Base-by-base conservation (phyloP, 805 yeast genomes). In the Cyberlindnera mississippiensis region DNA sequence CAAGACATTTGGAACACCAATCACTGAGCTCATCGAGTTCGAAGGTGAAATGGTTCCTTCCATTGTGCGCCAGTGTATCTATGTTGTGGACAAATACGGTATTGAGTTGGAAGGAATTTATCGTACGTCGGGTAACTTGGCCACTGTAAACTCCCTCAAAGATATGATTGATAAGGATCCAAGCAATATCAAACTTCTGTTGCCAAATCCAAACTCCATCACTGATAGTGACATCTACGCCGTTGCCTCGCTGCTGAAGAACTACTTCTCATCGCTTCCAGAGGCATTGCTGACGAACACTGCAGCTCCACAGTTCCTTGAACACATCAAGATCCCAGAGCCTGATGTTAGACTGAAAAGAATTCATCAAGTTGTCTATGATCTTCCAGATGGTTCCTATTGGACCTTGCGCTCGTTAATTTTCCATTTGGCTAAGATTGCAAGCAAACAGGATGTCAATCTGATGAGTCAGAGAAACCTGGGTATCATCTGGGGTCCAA, bases 401-500 rank as follows among this genome's bases (percentile, higher is more conserved):
- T 90, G 95, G 71, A 90, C 98, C 0, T 71, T 93, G 52, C 71
- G 97, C 50, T 79, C 87, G 28, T 67, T 93, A 50, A 68, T 90
- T 2, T 87, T 91, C 72, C 99, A 93, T 62, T 75, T 93, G 47
- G 80, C 82, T 48, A 76, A 82, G 42, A 81, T 93, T 12, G 78
- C 82, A 29, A 73, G 74, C 22, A 71, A 79, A 42, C 82, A 80
- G 55, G 71, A 71, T 16, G 52, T 64, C 28, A 88, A 89, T 59
- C 74, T 93, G 59, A 93, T 93, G 99, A 80, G 80, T 35, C 72
- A 81, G 44, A 82, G 82, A 56, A 82, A 85, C 45, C 63, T 93
- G 53, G 86, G 95, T 35, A 86, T 87, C 30, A 89, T 91, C 29
- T 93, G 99, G 99, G 96, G 97, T 0, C 96, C 96, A 15, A 85